phyloP scores from a whole-genome alignment of 2,329 filamentous ascomycete species.

The Penicillium sp. region DNA sequence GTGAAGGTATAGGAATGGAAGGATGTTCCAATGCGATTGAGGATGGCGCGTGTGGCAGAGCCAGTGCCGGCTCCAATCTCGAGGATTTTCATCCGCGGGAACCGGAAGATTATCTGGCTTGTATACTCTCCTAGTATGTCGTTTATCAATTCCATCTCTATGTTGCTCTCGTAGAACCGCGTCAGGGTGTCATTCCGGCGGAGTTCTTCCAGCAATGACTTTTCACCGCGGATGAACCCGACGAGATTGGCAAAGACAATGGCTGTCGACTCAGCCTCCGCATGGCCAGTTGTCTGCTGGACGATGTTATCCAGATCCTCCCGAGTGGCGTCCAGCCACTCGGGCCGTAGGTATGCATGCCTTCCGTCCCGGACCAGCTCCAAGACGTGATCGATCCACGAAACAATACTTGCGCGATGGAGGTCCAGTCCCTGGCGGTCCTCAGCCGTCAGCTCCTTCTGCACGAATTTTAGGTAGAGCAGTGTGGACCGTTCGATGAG shows the following conservation, averaged over 20 bases:
- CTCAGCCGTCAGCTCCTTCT: not conserved
- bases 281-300: too few relatives aligned
- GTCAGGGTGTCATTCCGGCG: too few relatives aligned
- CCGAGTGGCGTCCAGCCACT: not conserved
- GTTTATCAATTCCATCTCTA: too few relatives aligned
- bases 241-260: too few relatives aligned
- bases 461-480: not conserved
- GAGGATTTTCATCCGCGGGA: conserved; percentile 43
- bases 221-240: too few relatives aligned
- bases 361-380: not conserved
- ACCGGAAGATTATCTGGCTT: conserved; percentile 39
- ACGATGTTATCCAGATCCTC: not conserved
- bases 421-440: not conserved
- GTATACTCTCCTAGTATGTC: too few relatives aligned
- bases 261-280: too few relatives aligned
- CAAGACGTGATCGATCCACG: not conserved
- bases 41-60: conserved; percentile 44
- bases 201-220: too few relatives aligned
- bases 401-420: not conserved
- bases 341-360: not conserved
- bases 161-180: too few relatives aligned
- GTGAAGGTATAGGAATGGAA: conserved; percentile 51
- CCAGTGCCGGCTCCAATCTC: conserved; percentile 42
- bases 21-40: conserved; percentile 34
- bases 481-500: not conserved